Evolutionary conservation across 495 filamentous ascomycete genomes (phyloP).

Genomic region (Cryomyces minteri): DNA sequence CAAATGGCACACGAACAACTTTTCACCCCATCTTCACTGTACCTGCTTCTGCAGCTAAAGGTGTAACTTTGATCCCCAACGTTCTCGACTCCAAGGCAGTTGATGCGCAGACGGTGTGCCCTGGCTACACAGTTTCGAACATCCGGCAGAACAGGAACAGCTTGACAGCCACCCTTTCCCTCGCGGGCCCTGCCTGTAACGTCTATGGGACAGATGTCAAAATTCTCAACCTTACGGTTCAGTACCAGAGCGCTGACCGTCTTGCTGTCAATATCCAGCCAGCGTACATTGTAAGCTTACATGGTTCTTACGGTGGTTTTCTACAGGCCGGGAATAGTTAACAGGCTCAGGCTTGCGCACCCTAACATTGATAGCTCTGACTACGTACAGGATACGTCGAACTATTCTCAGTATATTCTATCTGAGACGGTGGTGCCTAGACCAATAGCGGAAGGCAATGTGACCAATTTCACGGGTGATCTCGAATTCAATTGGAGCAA

Average conservation of each 20-base stretch:
- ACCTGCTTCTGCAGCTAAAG: constrained; percentile 35
- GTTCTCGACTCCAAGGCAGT: constrained; percentile 55
- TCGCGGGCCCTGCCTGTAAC: constrained; percentile 39
- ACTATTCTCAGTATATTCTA: constrained; percentile 48
- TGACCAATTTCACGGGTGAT: constrained; percentile 22
- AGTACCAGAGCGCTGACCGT: constrained; percentile 36
- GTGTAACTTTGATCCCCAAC: constrained; percentile 45
- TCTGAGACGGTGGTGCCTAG: constrained; percentile 43
- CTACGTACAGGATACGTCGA: constrained; percentile 33
- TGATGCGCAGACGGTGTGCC: constrained; percentile 48
- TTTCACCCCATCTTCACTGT: constrained; percentile 28
- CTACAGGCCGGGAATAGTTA: too few relatives aligned
- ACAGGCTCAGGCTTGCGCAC: too few relatives aligned
- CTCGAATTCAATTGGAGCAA: constrained; percentile 39
- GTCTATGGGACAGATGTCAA: constrained; percentile 43
- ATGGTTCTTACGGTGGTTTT: too few relatives aligned
- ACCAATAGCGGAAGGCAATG: constrained; percentile 28
- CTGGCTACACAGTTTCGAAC: constrained; percentile 38
- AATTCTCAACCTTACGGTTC: constrained; percentile 31
- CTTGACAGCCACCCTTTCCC: constrained; percentile 30
- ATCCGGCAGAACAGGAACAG: constrained; percentile 27
- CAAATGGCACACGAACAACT: constrained; percentile 8
- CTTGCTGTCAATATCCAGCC: constrained; percentile 39
- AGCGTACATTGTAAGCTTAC: constrained; percentile 31
- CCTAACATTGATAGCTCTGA: too few relatives aligned